These are phyloP conservation scores for Pyrenochaeta sp. DNA, from an alignment of 2,329 filamentous ascomycete species.

Conservation along the genomic window DNA sequence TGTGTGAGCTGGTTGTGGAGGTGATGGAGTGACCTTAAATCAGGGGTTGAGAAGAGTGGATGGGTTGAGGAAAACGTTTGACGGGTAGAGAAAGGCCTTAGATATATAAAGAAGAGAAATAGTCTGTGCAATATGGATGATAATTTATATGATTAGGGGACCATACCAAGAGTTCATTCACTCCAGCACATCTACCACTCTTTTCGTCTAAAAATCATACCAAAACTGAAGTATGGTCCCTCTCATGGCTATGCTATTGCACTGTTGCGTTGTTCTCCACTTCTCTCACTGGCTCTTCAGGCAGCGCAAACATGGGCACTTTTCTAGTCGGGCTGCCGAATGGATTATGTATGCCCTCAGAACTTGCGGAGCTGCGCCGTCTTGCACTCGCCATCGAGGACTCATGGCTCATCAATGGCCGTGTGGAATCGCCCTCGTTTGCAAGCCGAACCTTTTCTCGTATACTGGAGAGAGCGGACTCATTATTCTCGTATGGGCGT, in stretches of 20 bases:
- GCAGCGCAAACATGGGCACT: slow-evolving; percentile 54
- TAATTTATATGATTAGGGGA: no score
- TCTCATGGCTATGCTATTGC: slow-evolving; percentile 19
- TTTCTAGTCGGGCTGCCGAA: slow-evolving; percentile 40
- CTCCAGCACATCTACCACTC: not conserved
- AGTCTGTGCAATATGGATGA: no score
- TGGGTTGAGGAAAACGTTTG: no score
- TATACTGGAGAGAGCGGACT: slow-evolving; percentile 29
- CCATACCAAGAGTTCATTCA: slow-evolving; percentile 8
- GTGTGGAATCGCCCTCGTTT: slow-evolving; percentile 14
- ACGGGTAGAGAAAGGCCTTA: no score
- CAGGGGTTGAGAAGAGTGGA: no score
- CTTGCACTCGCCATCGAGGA: slow-evolving; percentile 6
- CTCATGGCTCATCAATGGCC: slow-evolving; percentile 15
- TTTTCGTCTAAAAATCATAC: no score
- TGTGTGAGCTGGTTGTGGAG: no score
- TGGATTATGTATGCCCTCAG: slow-evolving; percentile 27
- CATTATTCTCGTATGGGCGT: slow-evolving; percentile 31
- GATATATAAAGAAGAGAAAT: no score
- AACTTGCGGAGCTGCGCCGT: not conserved
- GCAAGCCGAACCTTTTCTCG: slow-evolving; percentile 29
- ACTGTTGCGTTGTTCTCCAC: slow-evolving; percentile 39
- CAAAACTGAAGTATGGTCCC: no score
- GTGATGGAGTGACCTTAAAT: no score
- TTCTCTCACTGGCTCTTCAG: slow-evolving; percentile 51